Evolutionary conservation across 306 rosid genomes (phyloP).

Genomic region (Rubus idaeus): DNA sequence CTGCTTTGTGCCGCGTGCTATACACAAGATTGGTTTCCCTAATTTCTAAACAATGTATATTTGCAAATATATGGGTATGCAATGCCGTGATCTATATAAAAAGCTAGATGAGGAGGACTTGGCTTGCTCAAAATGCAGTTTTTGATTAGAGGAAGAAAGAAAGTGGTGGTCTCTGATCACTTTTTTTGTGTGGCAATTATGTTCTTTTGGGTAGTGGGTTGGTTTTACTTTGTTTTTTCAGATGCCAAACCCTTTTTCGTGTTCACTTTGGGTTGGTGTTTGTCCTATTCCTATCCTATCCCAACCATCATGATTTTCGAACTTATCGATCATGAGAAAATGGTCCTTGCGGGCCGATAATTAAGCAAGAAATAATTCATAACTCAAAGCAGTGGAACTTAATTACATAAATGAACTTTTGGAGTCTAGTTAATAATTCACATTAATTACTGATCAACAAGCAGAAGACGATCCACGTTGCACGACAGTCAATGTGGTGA

Average conservation of each 20-base stretch:
- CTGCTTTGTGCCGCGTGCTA: neutral
- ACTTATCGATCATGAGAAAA: slow-evolving; percentile 1
- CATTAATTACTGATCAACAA: neutral
- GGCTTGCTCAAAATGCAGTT: neutral
- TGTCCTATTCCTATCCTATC: neutral
- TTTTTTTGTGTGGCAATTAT: neutral
- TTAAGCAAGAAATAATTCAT: neutral
- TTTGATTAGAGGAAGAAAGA: neutral
- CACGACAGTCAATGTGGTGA: too few species aligned
- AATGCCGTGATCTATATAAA: too few species aligned
- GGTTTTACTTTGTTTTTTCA: neutral
- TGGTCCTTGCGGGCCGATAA: neutral
- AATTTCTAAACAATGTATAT: neutral
- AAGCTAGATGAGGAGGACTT: too few species aligned
- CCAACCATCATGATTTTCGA: neutral
- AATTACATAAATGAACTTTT: neutral
- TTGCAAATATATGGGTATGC: too few species aligned
- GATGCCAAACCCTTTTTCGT: neutral
- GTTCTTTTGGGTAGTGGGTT: neutral
- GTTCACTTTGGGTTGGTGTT: neutral
- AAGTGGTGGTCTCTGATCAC: neutral
- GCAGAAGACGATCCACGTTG: too few species aligned
- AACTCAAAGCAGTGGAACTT: neutral
- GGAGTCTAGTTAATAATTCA: neutral
- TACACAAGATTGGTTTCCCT: neutral